phyloP scores from a whole-genome alignment of 2,329 filamentous ascomycete species.

The Talaromyces rugulosus region DNA sequence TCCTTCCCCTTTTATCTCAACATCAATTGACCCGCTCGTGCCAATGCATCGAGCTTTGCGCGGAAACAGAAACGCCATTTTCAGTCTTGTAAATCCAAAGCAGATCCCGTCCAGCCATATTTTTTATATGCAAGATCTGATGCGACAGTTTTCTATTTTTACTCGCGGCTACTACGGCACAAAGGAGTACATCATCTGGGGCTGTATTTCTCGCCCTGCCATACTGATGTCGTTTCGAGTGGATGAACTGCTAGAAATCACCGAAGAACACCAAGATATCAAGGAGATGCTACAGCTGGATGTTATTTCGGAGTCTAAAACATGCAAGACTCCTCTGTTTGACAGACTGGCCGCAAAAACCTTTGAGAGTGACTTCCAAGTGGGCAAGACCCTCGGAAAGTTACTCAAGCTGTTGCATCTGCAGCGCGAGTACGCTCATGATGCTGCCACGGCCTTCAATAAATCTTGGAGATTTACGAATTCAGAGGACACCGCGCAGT shows the following conservation, averaged over 20 bases:
- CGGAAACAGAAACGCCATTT: constrained; percentile 17
- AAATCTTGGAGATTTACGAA: not conserved
- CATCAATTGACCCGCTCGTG: constrained; percentile 20
- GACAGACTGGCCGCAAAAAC: not conserved
- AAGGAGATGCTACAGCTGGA: constrained; percentile 23
- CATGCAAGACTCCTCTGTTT: constrained; percentile 1
- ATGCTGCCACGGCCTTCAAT: constrained; percentile 1
- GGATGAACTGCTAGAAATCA: constrained; percentile 18
- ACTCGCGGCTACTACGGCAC: constrained; percentile 23
- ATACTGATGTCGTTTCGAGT: constrained; percentile 28
- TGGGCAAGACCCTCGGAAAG: constrained; percentile 4
- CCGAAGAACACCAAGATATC: constrained; percentile 17
- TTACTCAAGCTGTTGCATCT: not conserved
- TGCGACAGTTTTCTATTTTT: constrained; percentile 14
- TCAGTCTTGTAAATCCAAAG: constrained; percentile 28
- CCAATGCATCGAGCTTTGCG: constrained; percentile 30
- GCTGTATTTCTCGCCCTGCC: constrained; percentile 19
- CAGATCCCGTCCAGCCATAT: constrained; percentile 19
- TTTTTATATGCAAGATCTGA: constrained; percentile 24
- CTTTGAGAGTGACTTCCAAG: constrained; percentile 1
- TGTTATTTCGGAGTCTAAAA: not conserved
- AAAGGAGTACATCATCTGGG: constrained; percentile 35
- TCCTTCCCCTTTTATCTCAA: constrained; percentile 32
- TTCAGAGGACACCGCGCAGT: not conserved
- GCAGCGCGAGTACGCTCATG: not conserved